These are phyloP conservation scores for Backusella macrospora DNA, from an alignment of 192 early-diverging fungal genomes.

Conservation along the genomic window DNA sequence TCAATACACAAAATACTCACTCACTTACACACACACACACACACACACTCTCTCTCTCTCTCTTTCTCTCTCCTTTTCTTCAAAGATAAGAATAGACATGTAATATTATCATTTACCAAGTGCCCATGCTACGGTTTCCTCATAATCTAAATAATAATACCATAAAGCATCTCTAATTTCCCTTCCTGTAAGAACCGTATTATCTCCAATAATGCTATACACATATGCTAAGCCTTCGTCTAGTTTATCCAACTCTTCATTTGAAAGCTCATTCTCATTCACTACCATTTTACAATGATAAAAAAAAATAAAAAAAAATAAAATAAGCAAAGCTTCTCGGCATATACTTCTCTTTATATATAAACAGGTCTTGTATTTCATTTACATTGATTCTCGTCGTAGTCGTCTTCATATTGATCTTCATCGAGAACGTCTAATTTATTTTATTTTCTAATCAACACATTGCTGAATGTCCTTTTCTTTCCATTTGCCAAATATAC, in stretches of 20 bases:
- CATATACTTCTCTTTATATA: neutral
- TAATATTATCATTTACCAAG: conserved; percentile 62
- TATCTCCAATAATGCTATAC: conserved; percentile 58
- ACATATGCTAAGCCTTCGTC: conserved; percentile 61
- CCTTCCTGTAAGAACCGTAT: conserved; percentile 54
- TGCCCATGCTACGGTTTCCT: conserved; percentile 66
- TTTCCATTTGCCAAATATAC: neutral
- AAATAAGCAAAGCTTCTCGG: neutral
- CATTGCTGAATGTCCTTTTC: neutral
- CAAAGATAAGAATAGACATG: no score
- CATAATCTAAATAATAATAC: conserved; percentile 74
- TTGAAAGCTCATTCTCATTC: conserved; percentile 29
- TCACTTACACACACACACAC: no score
- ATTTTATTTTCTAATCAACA: neutral
- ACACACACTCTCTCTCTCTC: no score
- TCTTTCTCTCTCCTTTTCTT: no score
- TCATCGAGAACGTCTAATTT: conserved; percentile 52
- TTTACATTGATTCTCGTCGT: conserved; percentile 40
- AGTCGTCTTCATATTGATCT: conserved; percentile 53
- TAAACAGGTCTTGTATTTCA: no score
- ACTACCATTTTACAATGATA: conserved; percentile 15
- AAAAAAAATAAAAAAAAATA: no score
- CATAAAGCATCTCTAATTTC: conserved; percentile 75
- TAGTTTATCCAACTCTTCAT: conserved; percentile 47
- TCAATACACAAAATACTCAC: neutral